phyloP scores from a whole-genome alignment of 1,284 basidiomycete genomes.

The Trichosporon sp. region DNA sequence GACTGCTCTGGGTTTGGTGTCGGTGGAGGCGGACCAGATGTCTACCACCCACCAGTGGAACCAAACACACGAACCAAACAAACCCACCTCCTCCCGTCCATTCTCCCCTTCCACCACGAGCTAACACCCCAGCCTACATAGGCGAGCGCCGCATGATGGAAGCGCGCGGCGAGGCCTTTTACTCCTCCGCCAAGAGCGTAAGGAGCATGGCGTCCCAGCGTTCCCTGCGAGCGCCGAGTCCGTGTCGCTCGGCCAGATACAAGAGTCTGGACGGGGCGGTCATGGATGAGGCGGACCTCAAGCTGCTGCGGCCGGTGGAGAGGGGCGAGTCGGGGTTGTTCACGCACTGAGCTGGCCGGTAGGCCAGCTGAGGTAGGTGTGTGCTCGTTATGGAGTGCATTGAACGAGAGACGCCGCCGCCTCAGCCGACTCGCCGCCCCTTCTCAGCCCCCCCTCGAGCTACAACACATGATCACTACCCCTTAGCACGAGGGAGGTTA shows the following conservation, averaged over 20 bases:
- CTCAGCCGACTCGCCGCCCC: too few relatives aligned
- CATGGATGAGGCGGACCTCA: slow-evolving; percentile 1
- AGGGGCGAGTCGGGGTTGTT: neutral
- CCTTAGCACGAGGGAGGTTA: too few relatives aligned
- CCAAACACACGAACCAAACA: neutral
- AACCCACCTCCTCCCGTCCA: too few relatives aligned
- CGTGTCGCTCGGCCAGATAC: too few relatives aligned
- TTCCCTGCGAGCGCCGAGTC: neutral
- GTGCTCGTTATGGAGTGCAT: neutral
- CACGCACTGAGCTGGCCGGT: neutral
- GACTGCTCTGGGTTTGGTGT: too few relatives aligned
- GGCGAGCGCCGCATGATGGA: slow-evolving; percentile 7
- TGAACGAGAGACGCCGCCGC: too few relatives aligned
- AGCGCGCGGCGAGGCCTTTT: slow-evolving; percentile 3
- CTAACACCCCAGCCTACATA: slow-evolving; percentile 9
- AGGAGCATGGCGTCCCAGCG: neutral
- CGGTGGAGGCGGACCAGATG: too few relatives aligned
- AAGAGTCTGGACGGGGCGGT: too few relatives aligned
- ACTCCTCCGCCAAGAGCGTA: slow-evolving; percentile 1
- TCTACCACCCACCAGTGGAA: too few relatives aligned
- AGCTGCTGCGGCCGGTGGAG: slow-evolving; percentile 11
- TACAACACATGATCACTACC: too few relatives aligned
- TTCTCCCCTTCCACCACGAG: too few relatives aligned
- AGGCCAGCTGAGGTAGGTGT: neutral
- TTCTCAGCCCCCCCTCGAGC: too few relatives aligned